Base-by-base conservation (phyloP, 1,284 basidiomycete genomes). In the Ustanciosporium gigantosporum region DNA sequence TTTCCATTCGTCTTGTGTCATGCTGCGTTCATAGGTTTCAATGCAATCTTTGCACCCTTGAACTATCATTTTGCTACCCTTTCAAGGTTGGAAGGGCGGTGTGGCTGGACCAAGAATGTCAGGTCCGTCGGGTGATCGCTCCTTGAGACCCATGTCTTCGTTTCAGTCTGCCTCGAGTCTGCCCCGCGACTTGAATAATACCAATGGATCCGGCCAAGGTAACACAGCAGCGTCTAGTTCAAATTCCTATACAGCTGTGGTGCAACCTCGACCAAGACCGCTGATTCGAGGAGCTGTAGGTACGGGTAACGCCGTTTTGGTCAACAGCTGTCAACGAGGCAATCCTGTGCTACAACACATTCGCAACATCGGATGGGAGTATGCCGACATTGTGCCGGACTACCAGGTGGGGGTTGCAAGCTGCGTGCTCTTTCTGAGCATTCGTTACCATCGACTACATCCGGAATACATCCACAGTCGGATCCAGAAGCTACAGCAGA, bases 391-490 rank as follows among this genome's bases (percentile, higher is more conserved):
- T 46, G 82, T 89, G 4, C 87, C 88, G 4, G 95, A 98, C 46
- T 77, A 74, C 35, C 70, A 74, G 37, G 66, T 76, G 9, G 73
- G 73, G 1, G n/a, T 72, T 1, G 46, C 76, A 2, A 67, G 46
- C 14, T 68, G 73, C 32, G 48, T 68, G 6, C 57, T 76, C 4
- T 75, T 75, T 20, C 66, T 76, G 51, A 97, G 93, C 74, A 79
- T 98, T 52, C 88, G 88, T 66, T 98, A 98, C 69, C 93, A 98
- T 73, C 88, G 93, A 21, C 83, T 98, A 15, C 95, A 98, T 78
- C 95, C 95, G 4, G 95, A 98, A 79, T 99, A 99, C 76, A 88
- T 99, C 52, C 89, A 92, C 74, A 84, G 84, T 35, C 86, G 95
- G 3, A 92, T 99, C 51, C 87, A 90, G 70, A 88, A 87, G 67